Evolutionary conservation across 352 stramenopile species (phyloP), one percentile per base, ranked within the genome.

Genomic region (Aphanomyces cochlioides): DNA sequence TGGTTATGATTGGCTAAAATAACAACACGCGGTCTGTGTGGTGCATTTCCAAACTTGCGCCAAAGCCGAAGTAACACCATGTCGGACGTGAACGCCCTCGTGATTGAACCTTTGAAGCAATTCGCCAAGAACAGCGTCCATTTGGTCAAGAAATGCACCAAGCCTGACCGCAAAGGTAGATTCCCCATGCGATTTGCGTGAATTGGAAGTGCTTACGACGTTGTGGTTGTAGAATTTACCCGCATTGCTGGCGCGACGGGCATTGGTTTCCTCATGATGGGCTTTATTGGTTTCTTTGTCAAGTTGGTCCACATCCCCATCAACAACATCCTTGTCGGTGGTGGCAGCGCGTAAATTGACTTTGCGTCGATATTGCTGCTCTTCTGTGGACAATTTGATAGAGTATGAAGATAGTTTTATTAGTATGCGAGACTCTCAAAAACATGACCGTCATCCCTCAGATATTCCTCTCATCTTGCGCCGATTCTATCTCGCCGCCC

Each of bases 301-400:
- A 99, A 99, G 90, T 90, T 99, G 66, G 92, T 99, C 78, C 97
- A 99, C 88, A 99, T 99, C 77, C 97, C 97, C 47, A 99, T 99
- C 85, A 99, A 99, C 90, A 99, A 99, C 87, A 99, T 99, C 85
- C 87, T 99, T 41, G 92, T 98, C 71, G 92, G 93, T 74, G 86
- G 80, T 39, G 81, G 85, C 56, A 90, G 84, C 75, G 80, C 84
- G 56, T 96, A 93, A 82, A 47, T 74, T 10, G 36, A 13, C 13
- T 53, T 53, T 19, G 45, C 17, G 45, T 50, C 45, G 10, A 50
- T 17, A 10, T 1, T 53, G 28, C 28, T 28, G 28, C 28, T 28
- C 28, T 28, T 28, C 28, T 28, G 28, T 28, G 28, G 28, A 28
- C 28, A 28, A 28, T 28, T 28, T 28, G 28, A 40, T 61, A 61